A percentile compares a stretch with the other conserved stretches of the same genome.
Evolutionary conservation across 345 rosid species (phyloP).

Genomic region (Conringia planisiliqua): DNA sequence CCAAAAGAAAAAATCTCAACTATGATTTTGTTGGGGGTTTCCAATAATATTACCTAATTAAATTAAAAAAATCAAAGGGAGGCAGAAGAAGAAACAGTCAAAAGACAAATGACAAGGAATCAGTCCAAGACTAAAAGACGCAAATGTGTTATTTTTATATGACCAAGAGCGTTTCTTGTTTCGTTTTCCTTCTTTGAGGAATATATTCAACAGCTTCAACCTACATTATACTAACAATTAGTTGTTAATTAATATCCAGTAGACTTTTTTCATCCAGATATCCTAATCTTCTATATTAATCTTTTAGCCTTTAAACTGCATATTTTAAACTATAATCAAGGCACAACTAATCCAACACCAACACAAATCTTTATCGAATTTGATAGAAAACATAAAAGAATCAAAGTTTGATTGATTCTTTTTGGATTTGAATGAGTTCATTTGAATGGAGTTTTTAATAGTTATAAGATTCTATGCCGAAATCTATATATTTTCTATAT

Average conservation of each 20-base stretch:
- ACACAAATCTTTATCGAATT: not conserved
- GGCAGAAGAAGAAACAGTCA: slow-evolving; percentile 4
- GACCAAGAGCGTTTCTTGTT: slow-evolving; percentile 11
- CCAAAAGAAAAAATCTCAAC: not conserved
- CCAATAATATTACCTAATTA: not conserved
- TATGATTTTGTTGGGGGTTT: not conserved
- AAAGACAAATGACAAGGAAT: slow-evolving; percentile 11
- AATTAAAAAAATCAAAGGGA: not conserved
- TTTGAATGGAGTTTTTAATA: not conserved
- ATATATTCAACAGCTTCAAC: slow-evolving; percentile 33
- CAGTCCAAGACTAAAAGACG: slow-evolving; percentile 8
- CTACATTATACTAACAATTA: not conserved
- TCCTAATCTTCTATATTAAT: slow-evolving; percentile 11
- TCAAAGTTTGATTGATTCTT: slow-evolving; percentile 23
- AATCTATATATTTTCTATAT: not conserved
- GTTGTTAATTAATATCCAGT: not conserved
- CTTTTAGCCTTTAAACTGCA: slow-evolving; percentile 3
- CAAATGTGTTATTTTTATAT: not conserved
- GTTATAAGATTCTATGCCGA: not conserved
- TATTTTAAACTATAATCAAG: slow-evolving; percentile 3
- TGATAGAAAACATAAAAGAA: slow-evolving; percentile 9
- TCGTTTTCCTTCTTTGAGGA: slow-evolving; percentile 20
- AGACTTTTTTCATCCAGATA: not conserved
- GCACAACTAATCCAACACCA: slow-evolving; percentile 22
- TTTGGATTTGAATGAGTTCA: slow-evolving; percentile 12